Base-by-base conservation (phyloP, 1,284 basidiomycete species). In the Hortiboletus rubellus region DNA sequence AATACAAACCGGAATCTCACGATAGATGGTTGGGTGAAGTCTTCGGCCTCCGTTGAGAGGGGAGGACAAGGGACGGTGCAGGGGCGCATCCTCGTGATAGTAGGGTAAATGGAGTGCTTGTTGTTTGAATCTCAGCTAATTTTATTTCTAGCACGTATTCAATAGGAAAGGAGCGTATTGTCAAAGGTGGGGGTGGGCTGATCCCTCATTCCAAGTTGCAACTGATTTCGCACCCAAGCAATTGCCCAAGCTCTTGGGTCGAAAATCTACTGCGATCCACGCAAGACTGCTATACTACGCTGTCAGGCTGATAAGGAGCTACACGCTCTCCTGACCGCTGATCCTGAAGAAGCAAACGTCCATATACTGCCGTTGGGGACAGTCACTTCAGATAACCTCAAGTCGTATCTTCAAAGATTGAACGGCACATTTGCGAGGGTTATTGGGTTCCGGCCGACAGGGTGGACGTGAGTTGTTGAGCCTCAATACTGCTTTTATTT, bases 131-230 rank as follows among this genome's bases (percentile, higher is more conserved):
- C 17, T 48, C 45, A 17, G 43, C 46, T 59, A 43, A 52, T 49
- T 46, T 60, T 14, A 36, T 50, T 51, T 55, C 30, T 58, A 92
- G 90, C 12, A 98, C 96, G 0, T 99, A 99, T 72, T 94, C 93
- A 0, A 94, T 99, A 53, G 96, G 96, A 51, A 99, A 99, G 74
- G 96, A 99, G 73, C 86, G 95, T 43, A 91, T 99, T 47, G 93
- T 98, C 34, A 96, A 98, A 82, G 94, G 92, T 89, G 55, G 44
- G 46, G 67, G 3, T 50, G 3, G 18, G 18, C 6, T 31, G n/a
- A 38, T 48, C n/a, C 24, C 50, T 17, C 36, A 17, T 18, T 38
- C 27, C 14, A 9, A 40, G 40, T 38, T 45, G 34, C 36, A 6
- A 5, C 48, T 58, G 15, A 62, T 48, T 44, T 49, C 15, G 30